Percentiles rank a stretch among this genome's conserved stretches.
These are phyloP conservation scores for Alnus rubra DNA, from an alignment of 306 rosid species.

Conservation along the genomic window DNA sequence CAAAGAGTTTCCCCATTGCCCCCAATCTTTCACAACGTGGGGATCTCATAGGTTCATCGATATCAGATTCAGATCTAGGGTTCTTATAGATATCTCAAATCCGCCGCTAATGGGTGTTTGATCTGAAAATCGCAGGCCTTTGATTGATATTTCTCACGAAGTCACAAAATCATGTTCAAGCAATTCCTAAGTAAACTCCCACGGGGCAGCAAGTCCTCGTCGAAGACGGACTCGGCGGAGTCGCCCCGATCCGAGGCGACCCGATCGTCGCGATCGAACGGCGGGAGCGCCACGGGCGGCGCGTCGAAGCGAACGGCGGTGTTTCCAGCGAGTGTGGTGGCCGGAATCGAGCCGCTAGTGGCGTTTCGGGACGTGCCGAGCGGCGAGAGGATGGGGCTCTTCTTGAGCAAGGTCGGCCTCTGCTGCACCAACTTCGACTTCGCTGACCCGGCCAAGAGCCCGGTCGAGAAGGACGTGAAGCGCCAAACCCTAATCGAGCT, in stretches of 20 bases:
- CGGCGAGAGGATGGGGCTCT: conserved; percentile 75
- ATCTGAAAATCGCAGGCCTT: conserved; percentile 35
- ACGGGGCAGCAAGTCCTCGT: conserved; percentile 45
- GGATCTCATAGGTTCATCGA: conserved; percentile 42
- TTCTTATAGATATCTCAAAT: conserved; percentile 36
- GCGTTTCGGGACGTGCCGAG: conserved; percentile 76
- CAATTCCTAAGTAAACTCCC: conserved; percentile 87
- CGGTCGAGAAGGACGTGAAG: conserved; percentile 77
- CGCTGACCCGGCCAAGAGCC: conserved; percentile 66
- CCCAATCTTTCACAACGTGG: conserved; percentile 4
- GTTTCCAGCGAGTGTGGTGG: conserved; percentile 80
- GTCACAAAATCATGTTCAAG: conserved; percentile 61
- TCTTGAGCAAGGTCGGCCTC: conserved; percentile 84
- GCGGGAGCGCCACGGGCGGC: conserved; percentile 36
- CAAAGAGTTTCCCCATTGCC: conserved; percentile 34
- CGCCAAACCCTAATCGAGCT: conserved; percentile 74
- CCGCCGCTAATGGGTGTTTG: conserved; percentile 40
- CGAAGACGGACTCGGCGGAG: conserved; percentile 61
- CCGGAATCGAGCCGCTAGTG: conserved; percentile 74
- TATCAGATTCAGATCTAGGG: conserved; percentile 54
- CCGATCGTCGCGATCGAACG: conserved; percentile 41
- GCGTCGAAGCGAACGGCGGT: conserved; percentile 65
- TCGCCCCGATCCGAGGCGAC: conserved; percentile 46
- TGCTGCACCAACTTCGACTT: conserved; percentile 85
- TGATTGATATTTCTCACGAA: conserved; percentile 15